Evolutionary conservation across 805 yeast genomes (phyloP), one percentile per base, ranked within the genome.

Genomic region (Teunomyces kruisii): DNA sequence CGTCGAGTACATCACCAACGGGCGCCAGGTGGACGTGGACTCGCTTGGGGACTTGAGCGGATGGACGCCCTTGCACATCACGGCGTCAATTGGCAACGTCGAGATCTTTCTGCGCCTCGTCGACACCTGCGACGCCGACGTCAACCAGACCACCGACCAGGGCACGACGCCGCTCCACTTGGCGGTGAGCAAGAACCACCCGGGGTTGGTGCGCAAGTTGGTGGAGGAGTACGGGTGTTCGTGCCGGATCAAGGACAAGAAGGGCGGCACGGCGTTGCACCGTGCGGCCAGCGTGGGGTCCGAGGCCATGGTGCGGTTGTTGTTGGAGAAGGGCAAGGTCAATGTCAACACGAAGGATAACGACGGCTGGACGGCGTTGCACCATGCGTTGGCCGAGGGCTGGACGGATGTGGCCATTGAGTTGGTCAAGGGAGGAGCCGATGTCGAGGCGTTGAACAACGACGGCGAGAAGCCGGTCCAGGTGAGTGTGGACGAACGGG

Each of bases 361-460:
- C 9, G 75, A 75, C 43, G 94, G 96, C 0, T 88, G 94, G 90
- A 86, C 96, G 0, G 83, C 96, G 1, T 61, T 92, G 48, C 96
- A 88, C 61, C 96, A 88, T 64, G 96, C 97, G 0, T 66, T 86
- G 45, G 89, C 96, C 0, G 98, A 91, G 64, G 97, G 96, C 0
- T 84, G 83, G 54, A 90, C 85, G 1, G 96, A 87, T 47, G 79
- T 80, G 9, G 96, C 87, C 0, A 70, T 81, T 1, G 56, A 70
- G 28, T 65, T 91, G 39, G 81, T 83, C 1, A 72, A 75, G 42
- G 68, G 75, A 4, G 92, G 92, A 0, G 97, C 96, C 0, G 89
- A 86, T 52, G 61, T 71, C 9, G 63, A 57, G 15, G 45, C 70
- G 10, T 67, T 65, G 40, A 80, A 76, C 51, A 48, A 55, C 1